Conservation (phyloP, 352 stramenopile genomes). For the Globisporangium uncinulatum region DNA sequence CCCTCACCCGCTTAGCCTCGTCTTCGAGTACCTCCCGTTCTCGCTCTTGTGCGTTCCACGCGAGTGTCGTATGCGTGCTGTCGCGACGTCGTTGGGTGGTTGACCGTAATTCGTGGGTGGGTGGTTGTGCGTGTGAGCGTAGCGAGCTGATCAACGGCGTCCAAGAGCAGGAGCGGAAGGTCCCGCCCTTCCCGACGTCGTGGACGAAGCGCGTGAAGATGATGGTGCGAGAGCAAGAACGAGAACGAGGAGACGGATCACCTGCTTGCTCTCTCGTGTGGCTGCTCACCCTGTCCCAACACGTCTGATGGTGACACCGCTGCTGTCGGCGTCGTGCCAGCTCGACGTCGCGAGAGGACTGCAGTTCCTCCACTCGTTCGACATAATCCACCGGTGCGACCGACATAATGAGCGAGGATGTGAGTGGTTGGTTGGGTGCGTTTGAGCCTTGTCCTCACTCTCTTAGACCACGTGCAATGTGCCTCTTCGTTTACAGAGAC, state of each 20-base stretch:
- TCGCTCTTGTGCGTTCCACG: constrained; percentile 56
- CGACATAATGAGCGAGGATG: neutral
- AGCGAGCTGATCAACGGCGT: constrained; percentile 77
- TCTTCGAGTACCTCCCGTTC: constrained; percentile 76
- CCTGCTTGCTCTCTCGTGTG: neutral
- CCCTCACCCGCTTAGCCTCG: constrained; percentile 44
- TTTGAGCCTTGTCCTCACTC: neutral
- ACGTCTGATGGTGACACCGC: neutral
- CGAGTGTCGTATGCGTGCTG: neutral
- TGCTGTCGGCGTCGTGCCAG: constrained; percentile 11
- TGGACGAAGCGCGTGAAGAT: constrained; percentile 78
- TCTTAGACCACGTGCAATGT: no score
- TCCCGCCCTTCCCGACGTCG: constrained; percentile 57
- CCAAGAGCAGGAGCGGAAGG: constrained; percentile 39
- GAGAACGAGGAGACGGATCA: neutral
- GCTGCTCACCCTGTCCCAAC: no score
- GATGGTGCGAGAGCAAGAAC: constrained; percentile 34
- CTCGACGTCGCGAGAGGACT: constrained; percentile 62
- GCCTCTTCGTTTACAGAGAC: constrained; percentile 28
- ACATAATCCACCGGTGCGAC: constrained; percentile 66
- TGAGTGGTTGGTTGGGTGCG: neutral
- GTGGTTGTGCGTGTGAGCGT: constrained; percentile 9
- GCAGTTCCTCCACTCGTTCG: constrained; percentile 77
- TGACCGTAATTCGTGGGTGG: neutral
- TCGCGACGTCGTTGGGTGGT: neutral